Conservation (phyloP, 179 eudicot genomes). For the Nepenthes alata region DNA sequence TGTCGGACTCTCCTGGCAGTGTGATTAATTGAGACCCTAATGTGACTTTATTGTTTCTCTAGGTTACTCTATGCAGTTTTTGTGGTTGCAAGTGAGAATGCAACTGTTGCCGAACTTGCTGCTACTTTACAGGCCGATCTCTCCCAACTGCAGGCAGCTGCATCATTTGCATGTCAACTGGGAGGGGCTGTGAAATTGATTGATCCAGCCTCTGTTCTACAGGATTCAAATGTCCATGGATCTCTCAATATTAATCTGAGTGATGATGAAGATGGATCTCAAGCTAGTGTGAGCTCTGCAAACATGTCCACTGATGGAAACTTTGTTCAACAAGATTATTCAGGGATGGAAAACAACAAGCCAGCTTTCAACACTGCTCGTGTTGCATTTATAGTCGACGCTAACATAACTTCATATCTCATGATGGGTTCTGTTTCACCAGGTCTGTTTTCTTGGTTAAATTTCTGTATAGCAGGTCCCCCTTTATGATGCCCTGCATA, state of each 20-base stretch:
- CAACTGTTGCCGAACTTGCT: slow-evolving; percentile 96
- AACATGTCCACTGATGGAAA: slow-evolving; percentile 41
- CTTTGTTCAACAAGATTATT: slow-evolving; percentile 37
- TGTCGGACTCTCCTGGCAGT: slow-evolving; percentile 1
- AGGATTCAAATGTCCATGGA: slow-evolving; percentile 43
- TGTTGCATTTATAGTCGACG: slow-evolving; percentile 96
- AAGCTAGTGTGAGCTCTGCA: slow-evolving; percentile 38
- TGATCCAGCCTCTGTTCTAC: slow-evolving; percentile 81
- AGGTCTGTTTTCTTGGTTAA: slow-evolving; percentile 34
- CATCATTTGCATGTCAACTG: slow-evolving; percentile 93
- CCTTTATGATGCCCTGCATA: too few species aligned
- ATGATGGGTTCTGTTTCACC: slow-evolving; percentile 99
- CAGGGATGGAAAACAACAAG: slow-evolving; percentile 40
- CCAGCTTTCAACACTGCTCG: slow-evolving; percentile 48
- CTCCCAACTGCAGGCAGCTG: slow-evolving; percentile 95
- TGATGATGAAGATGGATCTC: slow-evolving; percentile 73
- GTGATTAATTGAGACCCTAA: slow-evolving; percentile 13
- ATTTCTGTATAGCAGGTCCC: not conserved
- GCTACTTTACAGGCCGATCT: slow-evolving; percentile 92
- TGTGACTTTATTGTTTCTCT: slow-evolving; percentile 10
- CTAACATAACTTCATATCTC: slow-evolving; percentile 94
- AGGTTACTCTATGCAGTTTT: slow-evolving; percentile 97
- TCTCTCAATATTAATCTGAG: slow-evolving; percentile 33
- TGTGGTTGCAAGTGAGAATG: slow-evolving; percentile 96
- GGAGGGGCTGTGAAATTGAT: slow-evolving; percentile 96